phyloP scores from a whole-genome alignment of 2,329 filamentous ascomycete species.

The Pseudogymnoascus sp. region DNA sequence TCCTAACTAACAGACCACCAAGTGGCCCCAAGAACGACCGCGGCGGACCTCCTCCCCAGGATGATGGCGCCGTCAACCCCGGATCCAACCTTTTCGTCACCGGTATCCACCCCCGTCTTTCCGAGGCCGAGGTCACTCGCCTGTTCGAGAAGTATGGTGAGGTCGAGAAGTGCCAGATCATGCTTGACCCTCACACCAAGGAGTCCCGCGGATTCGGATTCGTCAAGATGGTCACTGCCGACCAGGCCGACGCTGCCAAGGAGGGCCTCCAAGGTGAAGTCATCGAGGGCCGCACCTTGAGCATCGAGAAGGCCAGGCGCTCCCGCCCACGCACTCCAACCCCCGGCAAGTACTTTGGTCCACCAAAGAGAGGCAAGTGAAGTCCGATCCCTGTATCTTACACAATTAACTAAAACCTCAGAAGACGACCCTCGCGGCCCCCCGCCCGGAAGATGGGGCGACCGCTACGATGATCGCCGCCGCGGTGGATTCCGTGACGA shows the following conservation, averaged over 20 bases:
- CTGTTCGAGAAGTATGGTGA: conserved; percentile 98
- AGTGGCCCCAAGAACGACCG: conserved; percentile 46
- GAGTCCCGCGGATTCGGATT: conserved; percentile 98
- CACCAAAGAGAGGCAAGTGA: conserved; percentile 85
- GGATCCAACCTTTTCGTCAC: conserved; percentile 99
- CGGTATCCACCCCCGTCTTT: conserved; percentile 87
- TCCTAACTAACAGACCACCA: conserved; percentile 12
- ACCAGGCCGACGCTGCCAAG: conserved; percentile 93
- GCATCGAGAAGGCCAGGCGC: conserved; percentile 97
- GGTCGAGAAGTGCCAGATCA: conserved; percentile 99
- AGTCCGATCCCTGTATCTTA: conserved; percentile 31
- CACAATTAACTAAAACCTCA: conserved; percentile 30
- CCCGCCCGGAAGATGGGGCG: conserved; percentile 37
- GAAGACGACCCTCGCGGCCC: conserved; percentile 43
- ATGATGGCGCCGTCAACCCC: conserved; percentile 78
- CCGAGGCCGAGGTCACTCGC: conserved; percentile 81
- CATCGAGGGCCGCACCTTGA: conserved; percentile 89
- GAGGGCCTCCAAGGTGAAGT: conserved; percentile 92
- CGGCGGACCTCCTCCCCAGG: conserved; percentile 38
- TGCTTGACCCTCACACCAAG: conserved; percentile 96
- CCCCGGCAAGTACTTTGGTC: conserved; percentile 97
- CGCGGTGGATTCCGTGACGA: conserved; percentile 44
- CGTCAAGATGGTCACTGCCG: conserved; percentile 95
- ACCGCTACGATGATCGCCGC: conserved; percentile 56
- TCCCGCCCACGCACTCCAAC: conserved; percentile 91